Percentiles rank a stretch among this genome's conserved stretches.
phyloP scores from a whole-genome alignment of 805 yeast genomes.

The Nakazawaea ernobii region DNA sequence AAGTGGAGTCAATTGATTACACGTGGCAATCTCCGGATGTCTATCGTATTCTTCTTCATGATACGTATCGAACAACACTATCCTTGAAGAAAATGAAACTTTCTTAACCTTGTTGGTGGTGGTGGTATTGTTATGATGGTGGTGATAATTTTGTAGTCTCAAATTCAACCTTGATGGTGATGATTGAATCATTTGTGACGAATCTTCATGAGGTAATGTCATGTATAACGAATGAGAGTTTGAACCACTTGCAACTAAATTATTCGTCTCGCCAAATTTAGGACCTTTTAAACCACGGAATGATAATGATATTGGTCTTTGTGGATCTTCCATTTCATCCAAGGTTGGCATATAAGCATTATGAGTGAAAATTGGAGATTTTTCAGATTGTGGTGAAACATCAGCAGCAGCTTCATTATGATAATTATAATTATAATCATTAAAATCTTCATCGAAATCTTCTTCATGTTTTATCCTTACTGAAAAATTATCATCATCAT shows the following conservation, averaged over 20 bases:
- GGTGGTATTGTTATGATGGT: neutral
- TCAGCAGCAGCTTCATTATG: neutral
- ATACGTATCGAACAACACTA: constrained; percentile 81
- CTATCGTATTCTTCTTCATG: constrained; percentile 83
- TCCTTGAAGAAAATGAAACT: constrained; percentile 73
- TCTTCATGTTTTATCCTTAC: constrained; percentile 7
- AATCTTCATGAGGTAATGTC: constrained; percentile 24
- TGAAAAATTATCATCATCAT: constrained; percentile 1
- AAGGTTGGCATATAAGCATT: neutral
- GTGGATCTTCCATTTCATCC: neutral
- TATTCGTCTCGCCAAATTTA: constrained; percentile 35
- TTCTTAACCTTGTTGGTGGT: neutral
- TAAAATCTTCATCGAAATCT: constrained; percentile 10
- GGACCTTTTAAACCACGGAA: constrained; percentile 60
- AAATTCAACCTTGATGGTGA: constrained; percentile 9
- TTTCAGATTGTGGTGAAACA: neutral
- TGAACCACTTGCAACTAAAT: constrained; percentile 24
- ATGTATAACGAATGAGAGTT: constrained; percentile 25
- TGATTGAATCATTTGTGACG: constrained; percentile 6
- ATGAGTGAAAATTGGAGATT: neutral
- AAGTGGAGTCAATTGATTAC: constrained; percentile 83
- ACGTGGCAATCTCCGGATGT: constrained; percentile 87
- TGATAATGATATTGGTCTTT: constrained; percentile 36
- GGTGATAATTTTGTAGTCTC: neutral
- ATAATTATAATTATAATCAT: neutral